Conservation (phyloP, 2,329 filamentous ascomycete genomes). For the Ophiostoma sp. region DNA sequence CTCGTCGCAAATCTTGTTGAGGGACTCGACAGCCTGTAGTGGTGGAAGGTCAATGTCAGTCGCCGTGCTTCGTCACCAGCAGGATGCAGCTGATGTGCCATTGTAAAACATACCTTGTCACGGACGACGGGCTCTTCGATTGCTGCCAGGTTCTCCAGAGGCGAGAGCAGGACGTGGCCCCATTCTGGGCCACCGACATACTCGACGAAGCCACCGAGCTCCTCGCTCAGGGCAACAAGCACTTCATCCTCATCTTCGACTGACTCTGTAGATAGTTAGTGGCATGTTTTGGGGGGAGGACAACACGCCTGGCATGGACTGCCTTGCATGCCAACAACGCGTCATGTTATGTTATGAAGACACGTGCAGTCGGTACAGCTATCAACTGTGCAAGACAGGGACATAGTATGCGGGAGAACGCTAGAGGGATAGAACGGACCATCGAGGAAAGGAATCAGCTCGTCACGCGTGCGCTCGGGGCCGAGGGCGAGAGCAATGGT, state of each 20-base stretch:
- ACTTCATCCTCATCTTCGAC: conserved; percentile 99
- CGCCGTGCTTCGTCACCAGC: background rate
- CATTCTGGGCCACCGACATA: conserved; percentile 93
- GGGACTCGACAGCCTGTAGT: conserved; percentile 84
- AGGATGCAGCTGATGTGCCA: background rate
- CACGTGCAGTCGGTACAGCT: background rate
- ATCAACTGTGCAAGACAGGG: background rate
- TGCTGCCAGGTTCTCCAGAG: conserved; percentile 93
- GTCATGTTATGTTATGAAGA: background rate
- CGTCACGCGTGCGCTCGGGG: conserved; percentile 92
- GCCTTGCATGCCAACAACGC: background rate
- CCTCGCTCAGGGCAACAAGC: conserved; percentile 91
- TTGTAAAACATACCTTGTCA: conserved; percentile 70
- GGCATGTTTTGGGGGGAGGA: background rate
- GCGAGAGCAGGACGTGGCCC: conserved; percentile 93
- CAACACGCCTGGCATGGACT: background rate
- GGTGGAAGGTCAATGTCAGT: background rate
- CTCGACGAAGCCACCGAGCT: conserved; percentile 93
- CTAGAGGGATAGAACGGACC: conserved; percentile 56
- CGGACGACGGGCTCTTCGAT: conserved; percentile 97
- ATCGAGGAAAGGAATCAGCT: conserved; percentile 97
- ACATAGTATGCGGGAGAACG: background rate
- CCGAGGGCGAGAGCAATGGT: conserved; percentile 96
- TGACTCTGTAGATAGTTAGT: conserved; percentile 63
- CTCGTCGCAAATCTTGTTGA: conserved; percentile 97